Evolutionary conservation across 345 rosid species (phyloP).

Genomic region (Moringa oleifera): DNA sequence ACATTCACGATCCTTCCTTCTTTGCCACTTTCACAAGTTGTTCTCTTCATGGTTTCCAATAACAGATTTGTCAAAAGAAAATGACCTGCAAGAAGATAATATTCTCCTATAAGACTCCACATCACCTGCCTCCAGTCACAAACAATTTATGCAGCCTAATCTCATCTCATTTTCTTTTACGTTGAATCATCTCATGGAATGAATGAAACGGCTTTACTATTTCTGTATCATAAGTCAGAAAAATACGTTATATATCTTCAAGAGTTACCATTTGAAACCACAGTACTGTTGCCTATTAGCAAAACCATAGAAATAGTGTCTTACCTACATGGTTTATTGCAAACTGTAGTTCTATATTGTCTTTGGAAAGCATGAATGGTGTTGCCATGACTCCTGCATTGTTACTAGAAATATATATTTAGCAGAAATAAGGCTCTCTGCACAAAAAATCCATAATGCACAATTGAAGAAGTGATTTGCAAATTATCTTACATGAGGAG

Average conservation of each 20-base stretch:
- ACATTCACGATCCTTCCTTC: slow-evolving; percentile 64
- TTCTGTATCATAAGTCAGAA: too few relatives aligned
- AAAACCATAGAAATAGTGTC: neutral
- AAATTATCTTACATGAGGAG: slow-evolving; percentile 35
- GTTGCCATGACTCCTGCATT: slow-evolving; percentile 43
- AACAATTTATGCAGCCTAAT: neutral
- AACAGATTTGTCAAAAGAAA: slow-evolving; percentile 57
- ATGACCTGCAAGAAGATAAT: slow-evolving; percentile 41
- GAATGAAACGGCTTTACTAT: too few relatives aligned
- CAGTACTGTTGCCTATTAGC: too few relatives aligned
- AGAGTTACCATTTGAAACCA: too few relatives aligned
- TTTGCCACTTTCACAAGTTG: slow-evolving; percentile 36
- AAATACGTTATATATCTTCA: too few relatives aligned
- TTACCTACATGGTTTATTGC: slow-evolving; percentile 61
- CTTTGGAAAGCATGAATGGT: slow-evolving; percentile 44
- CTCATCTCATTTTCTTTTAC: too few relatives aligned
- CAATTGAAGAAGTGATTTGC: neutral
- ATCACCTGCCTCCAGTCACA: neutral
- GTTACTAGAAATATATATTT: slow-evolving; percentile 19
- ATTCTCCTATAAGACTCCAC: neutral
- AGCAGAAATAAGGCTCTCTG: neutral
- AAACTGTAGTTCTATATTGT: slow-evolving; percentile 47
- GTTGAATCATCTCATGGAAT: too few relatives aligned
- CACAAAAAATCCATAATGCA: neutral
- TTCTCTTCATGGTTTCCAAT: slow-evolving; percentile 49